Evolutionary conservation across 352 stramenopile genomes (phyloP).

Genomic region (Pythium phragmitis): DNA sequence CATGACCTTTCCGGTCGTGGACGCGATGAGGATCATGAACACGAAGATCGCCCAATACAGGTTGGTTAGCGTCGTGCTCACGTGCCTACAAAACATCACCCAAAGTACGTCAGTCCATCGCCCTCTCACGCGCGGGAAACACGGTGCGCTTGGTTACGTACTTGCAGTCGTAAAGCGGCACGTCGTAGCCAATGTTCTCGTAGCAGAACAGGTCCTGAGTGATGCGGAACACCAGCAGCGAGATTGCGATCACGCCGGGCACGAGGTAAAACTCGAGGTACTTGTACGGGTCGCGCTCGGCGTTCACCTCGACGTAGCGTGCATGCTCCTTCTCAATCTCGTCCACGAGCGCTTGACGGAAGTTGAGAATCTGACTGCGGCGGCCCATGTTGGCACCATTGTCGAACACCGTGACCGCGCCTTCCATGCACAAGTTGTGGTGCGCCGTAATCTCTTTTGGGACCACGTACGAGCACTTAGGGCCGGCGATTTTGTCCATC

Average conservation of each 20-base stretch:
- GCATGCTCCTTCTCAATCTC: conserved; percentile 91
- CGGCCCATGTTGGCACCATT: conserved; percentile 95
- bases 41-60: conserved; percentile 87
- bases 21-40: conserved; percentile 85
- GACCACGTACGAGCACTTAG: conserved; percentile 86
- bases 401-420: conserved; percentile 91
- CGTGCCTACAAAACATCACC: conserved; percentile 44
- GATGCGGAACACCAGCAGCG: conserved; percentile 89
- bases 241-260: conserved; percentile 86
- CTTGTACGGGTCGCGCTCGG: conserved; percentile 94
- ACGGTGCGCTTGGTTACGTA: conserved; percentile 42
- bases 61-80: conserved; percentile 83
- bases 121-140: not conserved
- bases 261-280: conserved; percentile 94
- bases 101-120: not conserved
- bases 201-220: conserved; percentile 83
- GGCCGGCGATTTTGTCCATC: conserved; percentile 91
- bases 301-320: conserved; percentile 94
- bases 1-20: conserved; percentile 84
- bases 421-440: conserved; percentile 81
- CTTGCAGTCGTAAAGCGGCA: conserved; percentile 90
- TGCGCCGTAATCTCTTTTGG: conserved; percentile 89
- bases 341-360: conserved; percentile 74
- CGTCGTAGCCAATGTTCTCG: conserved; percentile 80
- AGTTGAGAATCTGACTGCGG: conserved; percentile 88